Conservation (phyloP, 2,329 filamentous ascomycete species). For the Aspergillus sp. region DNA sequence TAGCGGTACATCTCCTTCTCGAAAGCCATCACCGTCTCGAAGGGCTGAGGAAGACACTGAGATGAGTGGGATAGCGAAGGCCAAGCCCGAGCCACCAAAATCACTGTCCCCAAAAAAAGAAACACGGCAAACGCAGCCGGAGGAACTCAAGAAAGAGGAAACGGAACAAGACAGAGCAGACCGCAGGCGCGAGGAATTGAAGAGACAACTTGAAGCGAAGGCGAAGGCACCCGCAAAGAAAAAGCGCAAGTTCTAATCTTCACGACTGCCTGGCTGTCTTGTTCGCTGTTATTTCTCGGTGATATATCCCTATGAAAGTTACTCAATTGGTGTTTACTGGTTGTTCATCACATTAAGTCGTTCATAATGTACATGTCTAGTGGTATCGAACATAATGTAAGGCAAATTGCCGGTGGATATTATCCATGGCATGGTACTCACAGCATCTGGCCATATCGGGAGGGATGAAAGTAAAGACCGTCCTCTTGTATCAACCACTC, state of each 20-base stretch:
- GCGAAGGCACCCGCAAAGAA: constrained; percentile 55
- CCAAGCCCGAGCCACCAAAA: constrained; percentile 1
- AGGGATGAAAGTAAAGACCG: background rate
- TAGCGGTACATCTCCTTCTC: constrained; percentile 3
- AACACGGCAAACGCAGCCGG: constrained; percentile 6
- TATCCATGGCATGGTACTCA: background rate
- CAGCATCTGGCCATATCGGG: background rate
- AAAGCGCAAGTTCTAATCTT: constrained; percentile 52
- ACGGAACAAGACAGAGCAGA: constrained; percentile 54
- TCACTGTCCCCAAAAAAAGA: constrained; percentile 1
- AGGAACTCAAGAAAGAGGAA: constrained; percentile 18
- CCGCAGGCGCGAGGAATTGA: constrained; percentile 55
- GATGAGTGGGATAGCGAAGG: background rate
- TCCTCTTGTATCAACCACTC: constrained; percentile 2
- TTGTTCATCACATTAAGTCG: too few relatives aligned
- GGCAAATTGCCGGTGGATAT: too few relatives aligned
- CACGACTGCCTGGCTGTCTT: background rate
- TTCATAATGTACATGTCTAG: too few relatives aligned
- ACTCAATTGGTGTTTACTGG: background rate
- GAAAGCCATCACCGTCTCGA: background rate
- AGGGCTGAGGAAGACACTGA: background rate
- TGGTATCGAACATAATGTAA: too few relatives aligned
- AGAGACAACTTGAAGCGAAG: constrained; percentile 51
- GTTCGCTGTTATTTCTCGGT: background rate
- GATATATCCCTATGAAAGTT: background rate